Evolutionary conservation across 2,329 filamentous ascomycete genomes (phyloP).

Genomic region (Elsinoe fawcettii): DNA sequence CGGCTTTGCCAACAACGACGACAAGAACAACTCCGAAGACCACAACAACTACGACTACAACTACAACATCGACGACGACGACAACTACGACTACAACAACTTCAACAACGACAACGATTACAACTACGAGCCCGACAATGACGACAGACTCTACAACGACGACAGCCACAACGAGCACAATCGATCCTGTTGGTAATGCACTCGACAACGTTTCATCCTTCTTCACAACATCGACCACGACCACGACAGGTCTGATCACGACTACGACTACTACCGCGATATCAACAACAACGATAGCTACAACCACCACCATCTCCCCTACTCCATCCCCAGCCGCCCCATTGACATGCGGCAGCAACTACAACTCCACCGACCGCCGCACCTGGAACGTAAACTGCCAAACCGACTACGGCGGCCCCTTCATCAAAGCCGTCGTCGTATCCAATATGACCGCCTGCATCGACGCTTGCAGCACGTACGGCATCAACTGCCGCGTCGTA

Average conservation of each 20-base stretch:
- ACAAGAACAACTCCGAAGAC: background rate
- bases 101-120: background rate
- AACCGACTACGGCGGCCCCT: background rate
- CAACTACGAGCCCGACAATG: too few relatives aligned
- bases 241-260: background rate
- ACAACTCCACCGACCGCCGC: background rate
- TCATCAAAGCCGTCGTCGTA: background rate
- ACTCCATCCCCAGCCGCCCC: background rate
- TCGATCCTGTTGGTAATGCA: too few relatives aligned
- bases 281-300: background rate
- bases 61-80: background rate
- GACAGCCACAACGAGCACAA: too few relatives aligned
- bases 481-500: background rate
- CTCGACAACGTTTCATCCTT: too few relatives aligned
- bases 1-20: background rate
- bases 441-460: background rate
- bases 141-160: too few relatives aligned
- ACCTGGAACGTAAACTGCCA: background rate
- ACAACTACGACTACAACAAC: background rate
- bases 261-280: background rate
- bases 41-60: background rate
- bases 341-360: constrained; percentile 1
- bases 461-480: background rate
- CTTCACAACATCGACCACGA: background rate
- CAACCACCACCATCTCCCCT: background rate